Evolutionary conservation across 768 basidiomycete species (phyloP).

Genomic region (Lyophyllum shimeji): DNA sequence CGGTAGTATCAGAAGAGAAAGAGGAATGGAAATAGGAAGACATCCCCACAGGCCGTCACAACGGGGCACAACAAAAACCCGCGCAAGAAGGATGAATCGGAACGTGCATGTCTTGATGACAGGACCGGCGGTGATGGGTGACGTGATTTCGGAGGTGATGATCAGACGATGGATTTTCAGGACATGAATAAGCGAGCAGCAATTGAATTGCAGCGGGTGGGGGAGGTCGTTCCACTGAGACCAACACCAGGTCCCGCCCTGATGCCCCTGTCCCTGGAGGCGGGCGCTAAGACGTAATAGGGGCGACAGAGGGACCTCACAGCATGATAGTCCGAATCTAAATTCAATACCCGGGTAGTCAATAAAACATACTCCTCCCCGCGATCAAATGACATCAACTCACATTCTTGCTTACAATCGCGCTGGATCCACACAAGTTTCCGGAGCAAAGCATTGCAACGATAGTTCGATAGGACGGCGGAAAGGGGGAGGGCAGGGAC

Average conservation of each 20-base stretch:
- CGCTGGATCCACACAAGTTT: conserved; percentile 33
- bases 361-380: neutral
- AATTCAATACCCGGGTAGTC: neutral
- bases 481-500: neutral
- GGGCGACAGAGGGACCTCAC: conserved; percentile 8
- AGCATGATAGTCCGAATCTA: conserved; percentile 31
- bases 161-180: neutral
- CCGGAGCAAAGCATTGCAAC: neutral
- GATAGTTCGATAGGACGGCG: neutral
- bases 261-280: neutral
- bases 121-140: neutral
- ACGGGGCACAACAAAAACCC: no score
- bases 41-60: no score
- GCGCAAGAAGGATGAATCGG: no score
- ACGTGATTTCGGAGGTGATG: neutral
- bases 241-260: no score
- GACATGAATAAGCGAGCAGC: neutral
- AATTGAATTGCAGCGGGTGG: neutral
- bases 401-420: conserved; percentile 71
- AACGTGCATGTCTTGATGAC: no score
- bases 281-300: neutral
- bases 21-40: no score
- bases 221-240: no score
- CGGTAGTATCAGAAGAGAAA: no score
- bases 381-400: conserved; percentile 28